Evolutionary conservation across 2,329 filamentous ascomycete genomes (phyloP).

Genomic region (Lachnellula cervina): DNA sequence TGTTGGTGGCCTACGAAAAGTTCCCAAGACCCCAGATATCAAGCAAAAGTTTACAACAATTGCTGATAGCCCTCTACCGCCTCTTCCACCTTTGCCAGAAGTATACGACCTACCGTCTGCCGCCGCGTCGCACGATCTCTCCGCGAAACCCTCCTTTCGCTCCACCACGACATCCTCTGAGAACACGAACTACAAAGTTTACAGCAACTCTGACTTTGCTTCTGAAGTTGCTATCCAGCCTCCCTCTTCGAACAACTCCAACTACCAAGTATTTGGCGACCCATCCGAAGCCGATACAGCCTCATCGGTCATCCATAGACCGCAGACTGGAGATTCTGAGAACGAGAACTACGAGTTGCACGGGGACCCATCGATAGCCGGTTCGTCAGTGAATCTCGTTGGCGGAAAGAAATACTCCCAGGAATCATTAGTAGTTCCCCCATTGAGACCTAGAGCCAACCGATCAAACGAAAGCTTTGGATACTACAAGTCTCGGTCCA

Average conservation of each 20-base stretch:
- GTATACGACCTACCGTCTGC: slow-evolving; percentile 18
- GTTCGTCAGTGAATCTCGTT: slow-evolving; percentile 32
- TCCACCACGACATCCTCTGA: slow-evolving; percentile 30
- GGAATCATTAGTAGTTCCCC: slow-evolving; percentile 55
- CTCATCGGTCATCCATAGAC: slow-evolving; percentile 26
- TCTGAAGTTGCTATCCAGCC: slow-evolving; percentile 20
- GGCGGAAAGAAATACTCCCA: slow-evolving; percentile 47
- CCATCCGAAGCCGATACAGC: slow-evolving; percentile 36
- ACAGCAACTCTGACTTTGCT: slow-evolving; percentile 17
- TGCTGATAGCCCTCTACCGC: slow-evolving; percentile 20
- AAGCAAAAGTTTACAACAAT: slow-evolving; percentile 24
- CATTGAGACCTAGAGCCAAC: slow-evolving; percentile 45
- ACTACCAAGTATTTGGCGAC: slow-evolving; percentile 48
- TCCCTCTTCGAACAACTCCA: slow-evolving; percentile 32
- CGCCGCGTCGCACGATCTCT: slow-evolving; percentile 25
- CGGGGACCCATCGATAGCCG: slow-evolving; percentile 38
- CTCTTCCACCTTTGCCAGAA: slow-evolving; percentile 18
- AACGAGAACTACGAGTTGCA: slow-evolving; percentile 50
- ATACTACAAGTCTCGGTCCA: slow-evolving; percentile 46
- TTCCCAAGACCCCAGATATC: slow-evolving; percentile 31
- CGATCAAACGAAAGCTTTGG: slow-evolving; percentile 45
- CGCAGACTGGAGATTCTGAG: slow-evolving; percentile 18
- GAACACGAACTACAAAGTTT: slow-evolving; percentile 33
- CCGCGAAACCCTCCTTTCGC: slow-evolving; percentile 31
- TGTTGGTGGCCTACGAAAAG: slow-evolving; percentile 32